Base-by-base conservation (phyloP, 2,329 filamentous ascomycete genomes). In the Metarhizium anisopliae region DNA sequence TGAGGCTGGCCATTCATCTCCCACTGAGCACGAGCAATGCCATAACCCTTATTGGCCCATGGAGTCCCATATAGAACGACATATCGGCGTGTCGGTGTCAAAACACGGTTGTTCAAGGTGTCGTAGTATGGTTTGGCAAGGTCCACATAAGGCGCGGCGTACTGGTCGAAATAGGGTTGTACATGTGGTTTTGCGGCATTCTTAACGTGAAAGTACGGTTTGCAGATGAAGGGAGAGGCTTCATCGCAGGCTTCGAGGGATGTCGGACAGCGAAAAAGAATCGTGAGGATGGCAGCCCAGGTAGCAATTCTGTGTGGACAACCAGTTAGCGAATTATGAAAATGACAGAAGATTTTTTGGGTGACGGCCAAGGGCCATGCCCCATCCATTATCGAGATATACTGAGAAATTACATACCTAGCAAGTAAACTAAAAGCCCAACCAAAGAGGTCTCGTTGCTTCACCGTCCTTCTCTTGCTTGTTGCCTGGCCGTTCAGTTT, bases 261-360 rank as follows among this genome's bases (percentile, higher is more conserved):
- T 3, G 84, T 76, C 13, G 93, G 93, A 70, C 93, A 99, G 59
- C 86, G 83, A 69, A 99, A 88, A 57, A 93, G 72, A 55, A 94
- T 75, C 29, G 88, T 94, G 59, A 91, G 71, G 60, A 97, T 84
- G 40, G 85, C 80, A 69, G 94, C 95, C 93, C 93, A 99, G 20
- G 90, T 87, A 56, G 86, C 70, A 49, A 96, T 70, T 65, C 93
- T 93, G 60, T 3, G 18, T 50, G 30, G 38, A 35, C 32, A 35
- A 45, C 10, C 42, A 10, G 18, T 40, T 16, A 50, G 20, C 20
- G 50, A n/a, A 35, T 11, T 35, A 8, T 11, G 10, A 11, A 35
- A 35, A 8, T 35, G 32, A 7, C 7, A 35, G 2, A 11, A 35
- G 25, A 25, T 25, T 25, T 35, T 11, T 7, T 35, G 6, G 6